A percentile compares a stretch with the other conserved stretches of the same genome.
phyloP scores from a whole-genome alignment of 1,284 basidiomycete species.

The Cerrena zonata region DNA sequence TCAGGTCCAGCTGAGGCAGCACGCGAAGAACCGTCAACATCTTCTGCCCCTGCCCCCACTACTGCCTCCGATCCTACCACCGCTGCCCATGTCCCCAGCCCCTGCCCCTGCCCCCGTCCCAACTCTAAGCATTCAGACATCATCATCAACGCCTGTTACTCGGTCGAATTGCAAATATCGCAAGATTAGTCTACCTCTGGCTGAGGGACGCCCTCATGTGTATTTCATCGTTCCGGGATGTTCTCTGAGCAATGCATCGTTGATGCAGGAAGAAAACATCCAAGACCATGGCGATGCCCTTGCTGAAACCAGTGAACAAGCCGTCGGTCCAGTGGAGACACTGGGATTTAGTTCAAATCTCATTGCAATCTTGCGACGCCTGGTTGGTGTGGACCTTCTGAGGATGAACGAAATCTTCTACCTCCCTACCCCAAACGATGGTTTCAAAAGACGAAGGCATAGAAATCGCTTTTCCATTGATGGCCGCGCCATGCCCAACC shows the following conservation, averaged over 20 bases:
- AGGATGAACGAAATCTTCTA: constrained; percentile 62
- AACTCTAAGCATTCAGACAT: not conserved
- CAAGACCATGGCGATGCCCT: constrained; percentile 50
- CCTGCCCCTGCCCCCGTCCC: not conserved
- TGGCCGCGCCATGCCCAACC: constrained; percentile 15
- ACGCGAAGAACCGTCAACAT: not conserved
- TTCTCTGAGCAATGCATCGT: constrained; percentile 46
- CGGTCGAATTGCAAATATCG: constrained; percentile 64
- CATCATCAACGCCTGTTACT: constrained; percentile 22
- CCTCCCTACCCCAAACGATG: constrained; percentile 37
- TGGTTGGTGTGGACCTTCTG: constrained; percentile 57
- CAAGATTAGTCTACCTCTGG: constrained; percentile 53
- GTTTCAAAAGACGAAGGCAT: constrained; percentile 22
- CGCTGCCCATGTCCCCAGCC: not conserved
- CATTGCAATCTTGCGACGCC: constrained; percentile 47
- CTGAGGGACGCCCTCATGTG: constrained; percentile 44
- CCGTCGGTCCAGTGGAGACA: constrained; percentile 43
- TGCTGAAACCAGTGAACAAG: constrained; percentile 36
- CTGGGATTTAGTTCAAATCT: constrained; percentile 48
- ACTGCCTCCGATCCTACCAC: not conserved
- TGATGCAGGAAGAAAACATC: constrained; percentile 56
- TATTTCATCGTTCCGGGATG: constrained; percentile 63
- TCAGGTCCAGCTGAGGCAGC: not conserved
- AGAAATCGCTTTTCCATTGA: constrained; percentile 29
- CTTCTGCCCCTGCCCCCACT: too few relatives aligned